phyloP scores from a whole-genome alignment of 805 yeast species.

The Yarrowia divulgata region DNA sequence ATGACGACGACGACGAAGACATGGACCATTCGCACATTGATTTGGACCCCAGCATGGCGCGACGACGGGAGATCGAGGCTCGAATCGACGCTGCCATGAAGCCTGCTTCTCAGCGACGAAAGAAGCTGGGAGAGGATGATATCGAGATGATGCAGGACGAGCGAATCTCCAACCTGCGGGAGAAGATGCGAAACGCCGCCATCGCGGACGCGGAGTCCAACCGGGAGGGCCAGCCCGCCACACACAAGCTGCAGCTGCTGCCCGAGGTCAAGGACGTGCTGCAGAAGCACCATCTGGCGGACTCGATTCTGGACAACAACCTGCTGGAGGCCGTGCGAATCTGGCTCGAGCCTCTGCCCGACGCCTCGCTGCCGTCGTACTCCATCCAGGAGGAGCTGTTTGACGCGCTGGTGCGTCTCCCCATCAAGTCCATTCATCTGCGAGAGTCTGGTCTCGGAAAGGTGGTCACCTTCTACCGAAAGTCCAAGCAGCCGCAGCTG shows the following conservation, averaged over 20 bases:
- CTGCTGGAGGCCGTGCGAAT: slow-evolving; percentile 89
- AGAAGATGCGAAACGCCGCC: slow-evolving; percentile 82
- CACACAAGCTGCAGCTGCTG: slow-evolving; percentile 77
- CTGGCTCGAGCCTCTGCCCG: slow-evolving; percentile 98
- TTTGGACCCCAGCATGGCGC: slow-evolving; percentile 54
- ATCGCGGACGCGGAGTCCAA: slow-evolving; percentile 60
- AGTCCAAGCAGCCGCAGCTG: slow-evolving; percentile 87
- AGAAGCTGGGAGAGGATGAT: slow-evolving; percentile 86
- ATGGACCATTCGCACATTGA: slow-evolving; percentile 45
- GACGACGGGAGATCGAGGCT: slow-evolving; percentile 80
- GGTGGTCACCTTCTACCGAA: slow-evolving; percentile 89
- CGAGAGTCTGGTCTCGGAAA: slow-evolving; percentile 95
- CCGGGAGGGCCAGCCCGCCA: slow-evolving; percentile 70
- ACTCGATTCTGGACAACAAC: slow-evolving; percentile 92
- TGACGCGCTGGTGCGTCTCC: slow-evolving; percentile 73
- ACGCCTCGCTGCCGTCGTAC: slow-evolving; percentile 96
- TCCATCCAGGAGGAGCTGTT: slow-evolving; percentile 92
- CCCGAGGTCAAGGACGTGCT: slow-evolving; percentile 79
- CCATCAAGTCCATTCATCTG: slow-evolving; percentile 93
- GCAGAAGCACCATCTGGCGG: slow-evolving; percentile 84
- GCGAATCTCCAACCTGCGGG: slow-evolving; percentile 77
- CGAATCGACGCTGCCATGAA: slow-evolving; percentile 79
- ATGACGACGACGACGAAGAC: slow-evolving; percentile 43
- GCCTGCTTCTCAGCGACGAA: slow-evolving; percentile 60
- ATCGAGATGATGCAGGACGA: slow-evolving; percentile 96